Percentiles rank a stretch among this genome's conserved stretches.
These are phyloP conservation scores for Aphanomyces euteiches DNA, from an alignment of 352 stramenopile genomes.

Conservation along the genomic window DNA sequence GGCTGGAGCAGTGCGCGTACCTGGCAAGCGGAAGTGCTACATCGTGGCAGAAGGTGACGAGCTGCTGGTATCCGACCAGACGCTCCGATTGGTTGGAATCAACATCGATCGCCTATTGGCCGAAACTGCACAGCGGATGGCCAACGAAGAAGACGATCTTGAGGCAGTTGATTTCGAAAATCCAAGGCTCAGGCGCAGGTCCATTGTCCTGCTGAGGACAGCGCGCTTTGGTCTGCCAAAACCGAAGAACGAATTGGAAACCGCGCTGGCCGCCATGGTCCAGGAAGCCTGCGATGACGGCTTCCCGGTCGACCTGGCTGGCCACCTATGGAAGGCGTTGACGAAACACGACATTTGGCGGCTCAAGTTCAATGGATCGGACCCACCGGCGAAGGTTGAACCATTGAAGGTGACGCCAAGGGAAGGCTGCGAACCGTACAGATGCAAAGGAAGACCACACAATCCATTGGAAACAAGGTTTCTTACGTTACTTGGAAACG, in stretches of 20 bases:
- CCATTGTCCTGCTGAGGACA: background rate
- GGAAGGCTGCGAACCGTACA: too few species aligned
- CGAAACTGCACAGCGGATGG: too few species aligned
- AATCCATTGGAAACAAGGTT: background rate
- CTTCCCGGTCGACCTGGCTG: too few species aligned
- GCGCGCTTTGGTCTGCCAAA: conserved; percentile 4
- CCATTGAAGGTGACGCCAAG: too few species aligned
- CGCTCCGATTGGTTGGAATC: background rate
- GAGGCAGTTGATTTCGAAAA: too few species aligned
- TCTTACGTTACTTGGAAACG: background rate
- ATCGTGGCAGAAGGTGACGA: background rate
- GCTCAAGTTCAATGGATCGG: conserved; percentile 2
- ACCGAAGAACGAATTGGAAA: conserved; percentile 1
- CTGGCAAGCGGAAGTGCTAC: background rate
- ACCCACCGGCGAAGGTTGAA: background rate
- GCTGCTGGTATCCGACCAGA: conserved; percentile 15
- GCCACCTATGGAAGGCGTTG: too few species aligned
- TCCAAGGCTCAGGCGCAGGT: too few species aligned
- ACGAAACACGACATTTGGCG: too few species aligned
- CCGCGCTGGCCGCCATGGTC: too few species aligned
- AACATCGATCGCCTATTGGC: too few species aligned
- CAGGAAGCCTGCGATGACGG: too few species aligned
- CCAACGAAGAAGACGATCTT: too few species aligned
- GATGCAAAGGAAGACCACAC: conserved; percentile 3
- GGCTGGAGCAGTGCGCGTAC: background rate